Percentiles rank a stretch among this genome's conserved stretches.
phyloP scores from a whole-genome alignment of 1,139 yeast genomes.

The Yamadazyma dushanensis region DNA sequence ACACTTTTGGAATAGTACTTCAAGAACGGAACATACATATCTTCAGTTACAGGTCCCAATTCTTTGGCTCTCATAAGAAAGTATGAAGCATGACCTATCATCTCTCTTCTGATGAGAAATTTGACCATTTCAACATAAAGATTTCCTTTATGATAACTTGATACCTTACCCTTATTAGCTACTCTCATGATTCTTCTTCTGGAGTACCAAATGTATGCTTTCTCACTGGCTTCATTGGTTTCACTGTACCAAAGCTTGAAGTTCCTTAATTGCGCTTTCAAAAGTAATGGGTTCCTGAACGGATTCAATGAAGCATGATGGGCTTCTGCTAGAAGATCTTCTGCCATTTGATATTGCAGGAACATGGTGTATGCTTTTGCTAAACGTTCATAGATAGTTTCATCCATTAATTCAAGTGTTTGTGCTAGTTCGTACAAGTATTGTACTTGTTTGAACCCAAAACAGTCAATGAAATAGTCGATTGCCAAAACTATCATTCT shows the following conservation, averaged over 20 bases:
- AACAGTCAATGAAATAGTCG: slow-evolving; percentile 23
- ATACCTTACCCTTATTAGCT: background rate
- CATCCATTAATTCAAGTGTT: slow-evolving; percentile 17
- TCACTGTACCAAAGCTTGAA: slow-evolving; percentile 28
- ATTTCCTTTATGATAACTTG: slow-evolving; percentile 11
- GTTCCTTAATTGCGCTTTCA: slow-evolving; percentile 32
- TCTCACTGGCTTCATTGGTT: slow-evolving; percentile 8
- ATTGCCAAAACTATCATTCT: slow-evolving; percentile 19
- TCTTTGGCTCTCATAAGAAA: slow-evolving; percentile 17
- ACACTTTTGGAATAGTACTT: slow-evolving; percentile 21
- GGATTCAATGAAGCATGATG: slow-evolving; percentile 31
- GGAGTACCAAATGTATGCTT: slow-evolving; percentile 11
- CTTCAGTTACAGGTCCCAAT: slow-evolving; percentile 21
- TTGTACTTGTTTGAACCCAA: slow-evolving; percentile 25
- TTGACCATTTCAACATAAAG: slow-evolving; percentile 29
- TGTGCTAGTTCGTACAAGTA: slow-evolving; percentile 21
- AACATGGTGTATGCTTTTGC: slow-evolving; percentile 29
- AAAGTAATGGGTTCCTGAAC: slow-evolving; percentile 28
- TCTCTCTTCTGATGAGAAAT: slow-evolving; percentile 19
- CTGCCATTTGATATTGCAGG: slow-evolving; percentile 36
- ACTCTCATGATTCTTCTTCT: slow-evolving; percentile 8
- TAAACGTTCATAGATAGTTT: slow-evolving; percentile 20
- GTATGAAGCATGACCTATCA: slow-evolving; percentile 17
- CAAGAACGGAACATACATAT: slow-evolving; percentile 33
- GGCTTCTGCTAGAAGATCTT: slow-evolving; percentile 28